Conservation (phyloP, 2,329 filamentous ascomycete genomes). For the Orbilia oligospora region DNA sequence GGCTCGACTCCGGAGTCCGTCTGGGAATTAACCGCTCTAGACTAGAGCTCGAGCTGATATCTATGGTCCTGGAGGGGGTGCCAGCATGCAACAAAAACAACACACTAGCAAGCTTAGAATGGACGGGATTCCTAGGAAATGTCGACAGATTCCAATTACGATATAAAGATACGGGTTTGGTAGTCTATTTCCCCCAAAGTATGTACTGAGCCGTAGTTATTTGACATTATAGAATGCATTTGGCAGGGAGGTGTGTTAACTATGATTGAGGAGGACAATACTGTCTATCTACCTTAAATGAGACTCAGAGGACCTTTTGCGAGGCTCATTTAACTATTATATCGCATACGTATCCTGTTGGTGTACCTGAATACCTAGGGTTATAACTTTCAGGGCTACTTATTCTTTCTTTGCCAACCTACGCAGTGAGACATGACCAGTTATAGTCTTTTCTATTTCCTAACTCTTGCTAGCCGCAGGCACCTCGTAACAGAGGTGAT, state of each 20-base stretch:
- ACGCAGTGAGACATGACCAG: neutral
- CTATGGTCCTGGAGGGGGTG: neutral
- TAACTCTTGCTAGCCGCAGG: neutral
- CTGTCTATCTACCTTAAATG: neutral
- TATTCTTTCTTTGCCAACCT: neutral
- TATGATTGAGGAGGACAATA: neutral
- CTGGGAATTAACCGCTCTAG: slow-evolving; percentile 29
- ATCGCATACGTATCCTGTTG: neutral
- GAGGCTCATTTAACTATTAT: neutral
- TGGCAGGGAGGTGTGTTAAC: neutral
- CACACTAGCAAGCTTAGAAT: neutral
- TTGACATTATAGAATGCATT: neutral
- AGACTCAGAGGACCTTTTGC: neutral
- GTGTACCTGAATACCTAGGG: neutral
- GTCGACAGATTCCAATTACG: neutral
- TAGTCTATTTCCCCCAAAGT: neutral
- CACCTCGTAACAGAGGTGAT: neutral
- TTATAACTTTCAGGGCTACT: neutral
- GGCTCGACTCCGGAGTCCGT: slow-evolving; percentile 20
- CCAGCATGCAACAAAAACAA: slow-evolving; percentile 30
- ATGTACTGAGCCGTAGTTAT: neutral
- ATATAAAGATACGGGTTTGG: neutral
- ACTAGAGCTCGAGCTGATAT: neutral
- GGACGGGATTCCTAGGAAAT: neutral
- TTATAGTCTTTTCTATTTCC: neutral